Evolutionary conservation across 768 basidiomycete genomes (phyloP).

Genomic region (Sarcomyxa edulis): DNA sequence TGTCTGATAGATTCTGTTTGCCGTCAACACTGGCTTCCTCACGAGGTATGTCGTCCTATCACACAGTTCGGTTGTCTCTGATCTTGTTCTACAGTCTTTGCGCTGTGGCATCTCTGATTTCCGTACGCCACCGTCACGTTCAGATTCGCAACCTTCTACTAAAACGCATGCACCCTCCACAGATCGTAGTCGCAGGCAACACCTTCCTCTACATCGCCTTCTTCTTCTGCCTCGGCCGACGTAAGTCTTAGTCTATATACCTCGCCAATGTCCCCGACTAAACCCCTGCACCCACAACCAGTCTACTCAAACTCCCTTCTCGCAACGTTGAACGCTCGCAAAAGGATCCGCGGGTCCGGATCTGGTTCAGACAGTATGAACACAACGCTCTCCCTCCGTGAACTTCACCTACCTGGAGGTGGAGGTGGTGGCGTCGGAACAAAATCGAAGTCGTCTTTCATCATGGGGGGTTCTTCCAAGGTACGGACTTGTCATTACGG

Average conservation of each 20-base stretch:
- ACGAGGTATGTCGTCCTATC: conserved; percentile 22
- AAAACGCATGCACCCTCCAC: conserved; percentile 4
- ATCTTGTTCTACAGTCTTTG: conserved; percentile 24
- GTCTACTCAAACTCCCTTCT: conserved; percentile 51
- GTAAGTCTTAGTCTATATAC: conserved; percentile 28
- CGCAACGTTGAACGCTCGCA: conserved; percentile 45
- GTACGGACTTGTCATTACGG: no score
- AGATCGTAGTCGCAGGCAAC: conserved; percentile 29
- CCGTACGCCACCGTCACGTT: conserved; percentile 20
- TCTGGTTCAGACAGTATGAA: no score
- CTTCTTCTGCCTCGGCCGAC: conserved; percentile 47
- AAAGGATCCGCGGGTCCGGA: conserved; percentile 27
- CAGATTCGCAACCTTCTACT: neutral
- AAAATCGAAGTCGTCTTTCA: neutral
- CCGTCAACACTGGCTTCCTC: conserved; percentile 42
- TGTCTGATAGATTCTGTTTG: conserved; percentile 41
- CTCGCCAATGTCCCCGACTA: no score
- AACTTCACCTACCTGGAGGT: no score
- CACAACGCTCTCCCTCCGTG: conserved; percentile 11
- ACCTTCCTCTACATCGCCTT: conserved; percentile 46
- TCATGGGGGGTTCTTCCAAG: conserved; percentile 1
- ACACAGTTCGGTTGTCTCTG: conserved; percentile 23
- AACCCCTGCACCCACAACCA: no score
- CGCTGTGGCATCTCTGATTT: conserved; percentile 45
- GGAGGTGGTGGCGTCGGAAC: no score